phyloP scores from a whole-genome alignment of 805 yeast species.

The Monosporozyma solicola region DNA sequence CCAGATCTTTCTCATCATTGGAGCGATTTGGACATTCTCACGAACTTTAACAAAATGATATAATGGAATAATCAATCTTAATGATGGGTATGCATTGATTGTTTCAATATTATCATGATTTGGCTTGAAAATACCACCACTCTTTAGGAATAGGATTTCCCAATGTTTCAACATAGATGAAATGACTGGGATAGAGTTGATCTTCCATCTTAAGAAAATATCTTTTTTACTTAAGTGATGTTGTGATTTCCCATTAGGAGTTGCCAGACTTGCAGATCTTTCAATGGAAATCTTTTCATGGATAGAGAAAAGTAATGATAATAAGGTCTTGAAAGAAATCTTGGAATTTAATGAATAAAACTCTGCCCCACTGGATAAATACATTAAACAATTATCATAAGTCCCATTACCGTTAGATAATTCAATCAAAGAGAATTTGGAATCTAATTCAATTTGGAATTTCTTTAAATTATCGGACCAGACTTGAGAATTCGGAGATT shows the following conservation, averaged over 20 bases:
- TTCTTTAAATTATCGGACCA: slow-evolving; percentile 41
- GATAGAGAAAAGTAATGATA: slow-evolving; percentile 52
- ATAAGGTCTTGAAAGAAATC: slow-evolving; percentile 34
- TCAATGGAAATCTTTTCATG: slow-evolving; percentile 57
- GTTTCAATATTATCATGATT: slow-evolving; percentile 33
- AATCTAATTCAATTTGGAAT: slow-evolving; percentile 36
- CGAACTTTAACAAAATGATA: slow-evolving; percentile 60
- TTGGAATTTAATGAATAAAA: slow-evolving; percentile 27
- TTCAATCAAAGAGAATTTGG: slow-evolving; percentile 46
- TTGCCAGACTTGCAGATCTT: slow-evolving; percentile 26
- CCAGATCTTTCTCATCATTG: slow-evolving; percentile 52
- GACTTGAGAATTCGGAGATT: slow-evolving; percentile 37
- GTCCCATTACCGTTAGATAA: slow-evolving; percentile 47
- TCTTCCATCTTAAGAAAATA: slow-evolving; percentile 46
- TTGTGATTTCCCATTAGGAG: neutral
- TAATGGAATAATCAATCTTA: slow-evolving; percentile 59
- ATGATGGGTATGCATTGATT: slow-evolving; percentile 43
- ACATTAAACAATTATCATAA: slow-evolving; percentile 37
- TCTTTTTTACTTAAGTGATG: slow-evolving; percentile 20
- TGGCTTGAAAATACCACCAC: slow-evolving; percentile 54
- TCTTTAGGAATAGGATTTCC: slow-evolving; percentile 54
- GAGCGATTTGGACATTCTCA: slow-evolving; percentile 51
- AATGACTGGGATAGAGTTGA: slow-evolving; percentile 50
- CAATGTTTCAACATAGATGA: slow-evolving; percentile 52
- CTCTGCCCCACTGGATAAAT: slow-evolving; percentile 34